Evolutionary conservation across 768 basidiomycete genomes (phyloP).

Genomic region (Mycena galopus): DNA sequence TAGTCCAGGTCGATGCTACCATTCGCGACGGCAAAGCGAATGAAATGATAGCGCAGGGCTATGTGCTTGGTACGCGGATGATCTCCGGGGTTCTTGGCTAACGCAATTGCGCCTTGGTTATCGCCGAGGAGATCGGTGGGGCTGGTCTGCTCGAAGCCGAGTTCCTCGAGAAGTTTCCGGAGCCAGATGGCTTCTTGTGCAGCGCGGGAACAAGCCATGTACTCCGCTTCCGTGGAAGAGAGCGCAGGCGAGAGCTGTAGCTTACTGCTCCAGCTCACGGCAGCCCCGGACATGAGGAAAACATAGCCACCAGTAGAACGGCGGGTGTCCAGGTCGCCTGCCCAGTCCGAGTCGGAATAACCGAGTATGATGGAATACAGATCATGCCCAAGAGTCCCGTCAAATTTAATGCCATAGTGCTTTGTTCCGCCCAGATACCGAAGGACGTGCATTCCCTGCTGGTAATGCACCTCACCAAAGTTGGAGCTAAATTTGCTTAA

Average conservation of each 20-base stretch:
- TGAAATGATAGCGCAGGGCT: constrained; percentile 48
- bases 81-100: constrained; percentile 40
- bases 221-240: constrained; percentile 61
- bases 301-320: constrained; percentile 44
- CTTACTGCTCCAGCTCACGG: constrained; percentile 54
- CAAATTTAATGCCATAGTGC: no score
- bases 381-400: no score
- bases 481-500: no score
- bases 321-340: constrained; percentile 20
- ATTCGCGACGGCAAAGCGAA: constrained; percentile 23
- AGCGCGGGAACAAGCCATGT: constrained; percentile 45
- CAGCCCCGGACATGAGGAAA: constrained; percentile 48
- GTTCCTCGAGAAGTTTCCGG: constrained; percentile 38
- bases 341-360: constrained; percentile 43
- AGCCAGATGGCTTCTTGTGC: constrained; percentile 42
- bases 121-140: constrained; percentile 30
- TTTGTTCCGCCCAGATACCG: no score
- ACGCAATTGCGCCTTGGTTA: constrained; percentile 40
- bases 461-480: no score
- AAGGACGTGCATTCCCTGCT: no score
- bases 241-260: constrained; percentile 32
- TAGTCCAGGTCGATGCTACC: constrained; percentile 7
- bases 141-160: neutral
- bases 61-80: constrained; percentile 51
- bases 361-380: no score